phyloP scores from a whole-genome alignment of 495 filamentous ascomycete genomes.

The Lophium mytilinum region DNA sequence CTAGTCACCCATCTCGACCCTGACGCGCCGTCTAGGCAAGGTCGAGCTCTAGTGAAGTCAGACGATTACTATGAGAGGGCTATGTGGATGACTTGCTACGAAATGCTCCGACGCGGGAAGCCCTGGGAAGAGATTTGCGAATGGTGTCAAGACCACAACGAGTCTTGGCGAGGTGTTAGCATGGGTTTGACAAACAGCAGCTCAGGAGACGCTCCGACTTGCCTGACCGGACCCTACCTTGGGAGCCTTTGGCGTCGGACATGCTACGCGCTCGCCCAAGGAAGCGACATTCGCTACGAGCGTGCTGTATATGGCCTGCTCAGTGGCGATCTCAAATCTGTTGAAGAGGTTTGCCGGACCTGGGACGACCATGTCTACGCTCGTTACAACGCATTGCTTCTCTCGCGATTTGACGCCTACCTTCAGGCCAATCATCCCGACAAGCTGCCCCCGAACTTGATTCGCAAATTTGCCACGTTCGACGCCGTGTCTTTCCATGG shows the following conservation, averaged over 20 bases:
- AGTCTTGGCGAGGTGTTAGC: conserved; percentile 74
- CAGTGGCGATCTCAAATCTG: conserved; percentile 69
- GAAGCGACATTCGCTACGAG: conserved; percentile 62
- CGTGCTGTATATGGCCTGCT: conserved; percentile 83
- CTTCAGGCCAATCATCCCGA: conserved; percentile 42
- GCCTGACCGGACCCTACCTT: conserved; percentile 33
- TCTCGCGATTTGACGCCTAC: conserved; percentile 58
- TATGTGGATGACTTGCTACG: conserved; percentile 82
- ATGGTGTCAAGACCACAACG: conserved; percentile 69
- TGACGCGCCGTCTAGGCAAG: conserved; percentile 75
- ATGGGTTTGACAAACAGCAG: conserved; percentile 41
- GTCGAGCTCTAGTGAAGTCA: conserved; percentile 59
- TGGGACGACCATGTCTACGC: conserved; percentile 93
- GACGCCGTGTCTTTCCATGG: conserved; percentile 48
- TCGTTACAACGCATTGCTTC: conserved; percentile 73
- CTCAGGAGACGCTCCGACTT: conserved; percentile 10
- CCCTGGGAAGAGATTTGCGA: conserved; percentile 63
- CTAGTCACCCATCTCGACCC: conserved; percentile 90
- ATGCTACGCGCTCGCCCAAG: conserved; percentile 67
- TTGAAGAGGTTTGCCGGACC: conserved; percentile 63
- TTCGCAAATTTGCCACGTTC: conserved; percentile 43
- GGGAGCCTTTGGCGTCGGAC: conserved; percentile 69
- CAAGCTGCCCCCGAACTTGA: conserved; percentile 33
- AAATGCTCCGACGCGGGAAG: conserved; percentile 74
- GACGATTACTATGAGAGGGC: conserved; percentile 81